These are phyloP conservation scores for Rhodotorula sp. DNA, from an alignment of 1,284 basidiomycete species.

Conservation along the genomic window DNA sequence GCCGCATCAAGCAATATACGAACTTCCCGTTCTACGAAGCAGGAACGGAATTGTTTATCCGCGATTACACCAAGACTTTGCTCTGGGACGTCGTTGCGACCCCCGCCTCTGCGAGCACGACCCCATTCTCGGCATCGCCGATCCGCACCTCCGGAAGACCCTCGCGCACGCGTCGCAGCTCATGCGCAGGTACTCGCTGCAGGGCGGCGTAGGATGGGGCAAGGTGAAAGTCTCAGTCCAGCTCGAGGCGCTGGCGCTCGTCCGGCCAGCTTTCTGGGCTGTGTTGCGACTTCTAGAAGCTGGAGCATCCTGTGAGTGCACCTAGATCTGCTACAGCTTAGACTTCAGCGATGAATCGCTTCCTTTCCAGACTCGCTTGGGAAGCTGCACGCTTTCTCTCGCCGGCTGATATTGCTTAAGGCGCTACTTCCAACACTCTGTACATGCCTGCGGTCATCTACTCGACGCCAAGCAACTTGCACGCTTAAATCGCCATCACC, in stretches of 20 bases:
- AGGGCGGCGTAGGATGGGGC: conserved; percentile 66
- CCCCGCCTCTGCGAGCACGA: conserved; percentile 58
- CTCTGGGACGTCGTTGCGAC: conserved; percentile 64
- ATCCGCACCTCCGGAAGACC: conserved; percentile 50
- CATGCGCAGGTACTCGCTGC: conserved; percentile 57
- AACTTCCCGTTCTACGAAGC: conserved; percentile 70
- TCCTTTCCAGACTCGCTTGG: too few species aligned
- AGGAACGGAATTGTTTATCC: conserved; percentile 67
- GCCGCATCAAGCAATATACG: conserved; percentile 61
- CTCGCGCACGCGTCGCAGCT: conserved; percentile 58
- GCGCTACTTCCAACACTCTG: too few species aligned
- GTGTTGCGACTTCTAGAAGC: too few species aligned
- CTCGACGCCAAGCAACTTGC: too few species aligned
- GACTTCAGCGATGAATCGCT: too few species aligned
- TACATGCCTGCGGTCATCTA: too few species aligned
- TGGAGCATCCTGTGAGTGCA: too few species aligned
- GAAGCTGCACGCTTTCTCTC: too few species aligned
- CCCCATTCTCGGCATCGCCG: conserved; percentile 68
- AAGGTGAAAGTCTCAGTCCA: conserved; percentile 52
- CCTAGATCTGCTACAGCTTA: too few species aligned
- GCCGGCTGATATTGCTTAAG: too few species aligned
- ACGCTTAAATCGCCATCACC: too few species aligned
- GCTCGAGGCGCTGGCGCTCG: conserved; percentile 41
- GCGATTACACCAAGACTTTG: conserved; percentile 64
- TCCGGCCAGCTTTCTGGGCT: too few species aligned